Evolutionary conservation across 805 yeast genomes (phyloP).

Genomic region (Lipomyces anomalus): DNA sequence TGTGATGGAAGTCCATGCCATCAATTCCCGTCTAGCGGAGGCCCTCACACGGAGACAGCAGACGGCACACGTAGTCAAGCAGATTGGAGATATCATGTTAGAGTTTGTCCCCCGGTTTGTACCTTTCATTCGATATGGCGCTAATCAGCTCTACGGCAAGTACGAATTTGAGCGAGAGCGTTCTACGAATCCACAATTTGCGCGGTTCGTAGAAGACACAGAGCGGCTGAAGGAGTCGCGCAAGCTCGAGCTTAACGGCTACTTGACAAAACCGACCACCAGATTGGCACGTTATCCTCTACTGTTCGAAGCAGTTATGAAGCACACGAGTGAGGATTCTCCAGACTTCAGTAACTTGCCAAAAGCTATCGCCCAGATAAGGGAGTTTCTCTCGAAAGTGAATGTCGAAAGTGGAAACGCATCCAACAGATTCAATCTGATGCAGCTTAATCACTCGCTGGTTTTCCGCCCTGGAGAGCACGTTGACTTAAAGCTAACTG

Average conservation of each 20-base stretch:
- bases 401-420: slow-evolving; percentile 90
- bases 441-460: slow-evolving; percentile 77
- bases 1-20: slow-evolving; percentile 76
- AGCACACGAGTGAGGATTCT: slow-evolving; percentile 69
- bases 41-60: slow-evolving; percentile 83
- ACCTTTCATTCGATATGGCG: slow-evolving; percentile 89
- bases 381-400: slow-evolving; percentile 67
- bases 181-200: slow-evolving; percentile 81
- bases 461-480: slow-evolving; percentile 77
- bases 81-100: slow-evolving; percentile 80
- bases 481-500: slow-evolving; percentile 76
- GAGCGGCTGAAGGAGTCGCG: slow-evolving; percentile 79
- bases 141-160: slow-evolving; percentile 90
- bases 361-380: slow-evolving; percentile 68
- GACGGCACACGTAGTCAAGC: slow-evolving; percentile 73
- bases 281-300: slow-evolving; percentile 93
- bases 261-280: slow-evolving; percentile 89
- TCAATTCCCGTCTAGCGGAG: slow-evolving; percentile 80
- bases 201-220: slow-evolving; percentile 88
- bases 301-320: slow-evolving; percentile 72
- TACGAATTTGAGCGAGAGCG: slow-evolving; percentile 93
- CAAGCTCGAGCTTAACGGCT: slow-evolving; percentile 86
- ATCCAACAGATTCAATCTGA: slow-evolving; percentile 83
- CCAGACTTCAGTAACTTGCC: slow-evolving; percentile 65
- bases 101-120: slow-evolving; percentile 83